Conservation (phyloP, 495 filamentous ascomycete genomes). For the Xeromyces bisporus region DNA sequence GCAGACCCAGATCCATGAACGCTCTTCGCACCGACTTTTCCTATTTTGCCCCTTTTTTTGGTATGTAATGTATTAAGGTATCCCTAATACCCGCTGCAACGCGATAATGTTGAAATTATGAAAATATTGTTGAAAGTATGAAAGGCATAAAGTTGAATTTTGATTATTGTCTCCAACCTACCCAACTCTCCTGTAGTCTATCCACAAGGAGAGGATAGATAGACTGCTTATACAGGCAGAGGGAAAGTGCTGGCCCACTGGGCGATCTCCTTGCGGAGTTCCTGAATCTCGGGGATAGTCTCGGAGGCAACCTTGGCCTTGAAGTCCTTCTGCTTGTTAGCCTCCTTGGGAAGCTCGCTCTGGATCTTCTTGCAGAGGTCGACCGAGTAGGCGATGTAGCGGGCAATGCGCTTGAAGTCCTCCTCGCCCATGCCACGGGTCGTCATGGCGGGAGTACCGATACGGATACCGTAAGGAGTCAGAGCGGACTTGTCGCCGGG, state of each 20-base stretch:
- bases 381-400: constrained; percentile 74
- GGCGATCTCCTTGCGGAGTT: constrained; percentile 75
- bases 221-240: constrained; percentile 50
- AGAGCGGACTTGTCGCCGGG: constrained; percentile 97
- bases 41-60: constrained; percentile 13
- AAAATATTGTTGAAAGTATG: constrained; percentile 2
- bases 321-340: constrained; percentile 99
- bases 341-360: constrained; percentile 72
- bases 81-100: constrained; percentile 1
- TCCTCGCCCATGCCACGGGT: constrained; percentile 82
- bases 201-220: too few species aligned
- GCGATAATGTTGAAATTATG: constrained; percentile 15
- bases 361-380: constrained; percentile 75
- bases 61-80: too few species aligned
- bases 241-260: constrained; percentile 84
- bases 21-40: constrained; percentile 23
- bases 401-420: constrained; percentile 80
- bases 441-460: constrained; percentile 96
- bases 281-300: constrained; percentile 59
- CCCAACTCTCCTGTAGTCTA: too few species aligned
- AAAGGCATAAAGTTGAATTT: constrained; percentile 5
- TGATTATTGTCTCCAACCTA: too few species aligned
- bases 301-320: constrained; percentile 73
- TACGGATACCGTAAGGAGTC: constrained; percentile 83
- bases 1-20: constrained; percentile 28